Base-by-base conservation (phyloP, 148 eudicot genomes). In the Euryodendron excelsum region DNA sequence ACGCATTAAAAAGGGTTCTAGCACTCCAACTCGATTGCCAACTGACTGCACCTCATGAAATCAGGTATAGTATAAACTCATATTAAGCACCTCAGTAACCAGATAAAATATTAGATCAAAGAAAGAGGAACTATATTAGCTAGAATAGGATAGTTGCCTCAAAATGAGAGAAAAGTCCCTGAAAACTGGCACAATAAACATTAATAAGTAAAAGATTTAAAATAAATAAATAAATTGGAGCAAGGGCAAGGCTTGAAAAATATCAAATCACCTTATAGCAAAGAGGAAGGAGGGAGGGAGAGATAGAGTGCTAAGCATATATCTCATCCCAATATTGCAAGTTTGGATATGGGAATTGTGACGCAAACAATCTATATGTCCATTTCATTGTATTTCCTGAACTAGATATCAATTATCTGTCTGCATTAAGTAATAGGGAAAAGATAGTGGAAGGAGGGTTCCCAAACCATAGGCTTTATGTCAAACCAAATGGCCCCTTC, bases 11-110 rank as follows among this genome's bases (percentile, higher is more conserved):
- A 96, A 96, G 66, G 97, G 95, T 84, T 96, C 99, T 59, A 83
- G 75, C 31, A 96, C 99, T 83, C 99, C 99, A 85, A 96, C 97
- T 79, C 94, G 94, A 77, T 93, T 96, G 53, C 98, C 99, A 81
- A 96, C 99, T 27, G 99, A 91, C 99, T 96, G 79, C 87, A 90
- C 39, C 41, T 23, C 72, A 70, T 18, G 34, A 48, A 80, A 41
- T 55, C 67, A 1, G 41, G 17, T 50, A 59, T n/a, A 69, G 52
- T 60, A 23, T 75, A 56, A 76, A 69, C 47, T 60, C 31, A 61
- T 45, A 39, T 17, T 48, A 69, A 60, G 31, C 75, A 78, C n/a
- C 36, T 44, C 44, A 48, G 34, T 17, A 65, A 77, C 48, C 31
- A 37, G 47, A 45, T n/a, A 76, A 47, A 63, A 47, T 5, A 52